Evolutionary conservation across 805 yeast genomes (phyloP).

Genomic region (Scheffersomyces coipomensis): DNA sequence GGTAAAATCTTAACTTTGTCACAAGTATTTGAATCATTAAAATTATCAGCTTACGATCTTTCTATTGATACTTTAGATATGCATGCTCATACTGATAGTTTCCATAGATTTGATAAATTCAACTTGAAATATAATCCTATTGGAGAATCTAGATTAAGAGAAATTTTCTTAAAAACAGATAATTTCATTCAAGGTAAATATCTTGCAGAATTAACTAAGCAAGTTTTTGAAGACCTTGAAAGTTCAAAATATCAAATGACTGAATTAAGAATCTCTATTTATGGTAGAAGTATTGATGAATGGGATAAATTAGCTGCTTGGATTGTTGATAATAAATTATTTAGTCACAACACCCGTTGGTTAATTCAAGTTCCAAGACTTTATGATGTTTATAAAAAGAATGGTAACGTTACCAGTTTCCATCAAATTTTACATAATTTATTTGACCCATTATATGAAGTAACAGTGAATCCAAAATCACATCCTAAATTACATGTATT

Average conservation of each 20-base stretch:
- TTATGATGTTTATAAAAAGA: conserved; percentile 82
- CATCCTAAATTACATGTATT: conserved; percentile 92
- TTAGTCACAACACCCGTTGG: conserved; percentile 96
- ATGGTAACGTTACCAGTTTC: conserved; percentile 67
- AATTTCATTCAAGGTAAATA: conserved; percentile 86
- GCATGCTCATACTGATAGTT: conserved; percentile 99
- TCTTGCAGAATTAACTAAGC: conserved; percentile 89
- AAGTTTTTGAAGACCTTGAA: conserved; percentile 92
- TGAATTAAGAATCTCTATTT: conserved; percentile 91
- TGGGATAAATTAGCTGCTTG: conserved; percentile 96
- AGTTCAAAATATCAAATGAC: conserved; percentile 96
- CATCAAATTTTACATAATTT: conserved; percentile 75
- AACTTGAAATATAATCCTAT: conserved; percentile 96
- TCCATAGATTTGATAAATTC: conserved; percentile 97
- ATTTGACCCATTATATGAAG: conserved; percentile 89
- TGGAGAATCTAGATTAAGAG: conserved; percentile 96
- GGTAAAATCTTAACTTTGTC: conserved; percentile 79
- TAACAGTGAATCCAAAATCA: conserved; percentile 74
- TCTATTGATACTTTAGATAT: conserved; percentile 96
- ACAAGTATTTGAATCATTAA: conserved; percentile 90
- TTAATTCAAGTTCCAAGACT: conserved; percentile 91
- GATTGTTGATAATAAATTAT: conserved; percentile 89
- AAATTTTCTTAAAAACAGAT: conserved; percentile 93
- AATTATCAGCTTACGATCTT: conserved; percentile 89
- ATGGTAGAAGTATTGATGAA: conserved; percentile 85